These are phyloP conservation scores for Fistulina hepatica DNA, from an alignment of 1,284 basidiomycete species.

Conservation along the genomic window DNA sequence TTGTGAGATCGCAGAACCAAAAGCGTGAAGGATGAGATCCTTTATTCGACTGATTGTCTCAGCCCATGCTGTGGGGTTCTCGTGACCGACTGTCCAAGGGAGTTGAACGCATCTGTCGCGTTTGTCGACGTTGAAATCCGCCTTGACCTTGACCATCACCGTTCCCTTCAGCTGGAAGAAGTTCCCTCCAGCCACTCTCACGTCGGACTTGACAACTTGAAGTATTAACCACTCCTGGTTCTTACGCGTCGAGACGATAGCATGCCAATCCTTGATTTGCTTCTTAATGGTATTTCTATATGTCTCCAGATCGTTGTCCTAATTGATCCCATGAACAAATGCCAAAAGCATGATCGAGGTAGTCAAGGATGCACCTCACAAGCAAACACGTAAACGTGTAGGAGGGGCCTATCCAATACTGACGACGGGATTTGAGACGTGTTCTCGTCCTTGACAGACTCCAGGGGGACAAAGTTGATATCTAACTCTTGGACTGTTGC, in stretches of 20 bases:
- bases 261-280: slow-evolving; percentile 89
- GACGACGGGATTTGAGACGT: slow-evolving; percentile 69
- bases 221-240: slow-evolving; percentile 87
- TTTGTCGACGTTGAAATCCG: slow-evolving; percentile 89
- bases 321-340: slow-evolving; percentile 7
- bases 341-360: slow-evolving; percentile 4
- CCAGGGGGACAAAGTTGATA: slow-evolving; percentile 61
- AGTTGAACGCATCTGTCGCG: slow-evolving; percentile 81
- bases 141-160: slow-evolving; percentile 83
- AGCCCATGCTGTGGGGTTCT: slow-evolving; percentile 80
- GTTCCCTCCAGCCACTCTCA: slow-evolving; percentile 44
- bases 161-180: slow-evolving; percentile 77
- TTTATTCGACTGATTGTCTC: slow-evolving; percentile 86
- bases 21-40: slow-evolving; percentile 74
- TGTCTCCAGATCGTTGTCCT: slow-evolving; percentile 73
- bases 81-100: slow-evolving; percentile 52
- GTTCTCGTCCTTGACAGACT: slow-evolving; percentile 60
- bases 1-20: slow-evolving; percentile 68
- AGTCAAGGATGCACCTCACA: slow-evolving; percentile 73
- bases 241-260: slow-evolving; percentile 52
- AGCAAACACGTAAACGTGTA: slow-evolving; percentile 77
- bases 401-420: slow-evolving; percentile 74
- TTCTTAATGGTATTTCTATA: slow-evolving; percentile 73
- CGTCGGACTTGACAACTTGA: slow-evolving; percentile 67
- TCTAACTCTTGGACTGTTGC: slow-evolving; percentile 84